Percentiles rank a stretch among this genome's conserved stretches.
phyloP scores from a whole-genome alignment of 345 rosid species.

The Syzygium jambos region DNA sequence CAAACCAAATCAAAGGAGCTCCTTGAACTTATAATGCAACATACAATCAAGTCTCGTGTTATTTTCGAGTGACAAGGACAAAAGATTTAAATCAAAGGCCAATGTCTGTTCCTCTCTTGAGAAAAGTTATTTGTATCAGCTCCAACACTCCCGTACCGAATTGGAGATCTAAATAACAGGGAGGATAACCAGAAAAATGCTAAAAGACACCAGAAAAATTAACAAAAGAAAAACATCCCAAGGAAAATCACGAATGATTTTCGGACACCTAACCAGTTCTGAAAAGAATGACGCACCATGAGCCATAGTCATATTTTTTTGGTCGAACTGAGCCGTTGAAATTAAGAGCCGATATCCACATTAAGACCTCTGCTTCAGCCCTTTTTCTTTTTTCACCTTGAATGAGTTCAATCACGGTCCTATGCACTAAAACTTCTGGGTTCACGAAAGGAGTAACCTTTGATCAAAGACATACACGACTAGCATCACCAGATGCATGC shows the following conservation, averaged over 20 bases:
- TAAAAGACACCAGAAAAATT: accelerated
- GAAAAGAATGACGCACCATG: not conserved
- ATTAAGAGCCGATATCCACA: not conserved
- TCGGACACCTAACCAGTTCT: not conserved
- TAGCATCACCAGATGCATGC: not conserved
- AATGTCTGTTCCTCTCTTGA: not conserved
- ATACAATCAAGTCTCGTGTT: not conserved
- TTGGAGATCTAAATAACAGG: not conserved
- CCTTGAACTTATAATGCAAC: not conserved
- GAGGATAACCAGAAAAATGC: not conserved
- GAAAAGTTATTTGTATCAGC: not conserved
- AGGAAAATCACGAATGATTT: not conserved
- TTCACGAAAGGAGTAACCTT: not conserved
- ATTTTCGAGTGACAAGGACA: not conserved
- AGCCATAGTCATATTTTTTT: not conserved
- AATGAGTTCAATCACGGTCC: not conserved
- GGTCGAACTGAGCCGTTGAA: not conserved
- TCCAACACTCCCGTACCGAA: not conserved
- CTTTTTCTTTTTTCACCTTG: not conserved
- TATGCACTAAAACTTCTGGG: not conserved
- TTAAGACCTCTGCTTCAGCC: not conserved
- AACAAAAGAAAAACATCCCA: not conserved
- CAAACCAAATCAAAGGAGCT: not conserved
- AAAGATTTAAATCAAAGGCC: not conserved
- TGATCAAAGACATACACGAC: not conserved